These are phyloP conservation scores for Myochromella boudieri DNA, from an alignment of 768 basidiomycete genomes.

Conservation along the genomic window DNA sequence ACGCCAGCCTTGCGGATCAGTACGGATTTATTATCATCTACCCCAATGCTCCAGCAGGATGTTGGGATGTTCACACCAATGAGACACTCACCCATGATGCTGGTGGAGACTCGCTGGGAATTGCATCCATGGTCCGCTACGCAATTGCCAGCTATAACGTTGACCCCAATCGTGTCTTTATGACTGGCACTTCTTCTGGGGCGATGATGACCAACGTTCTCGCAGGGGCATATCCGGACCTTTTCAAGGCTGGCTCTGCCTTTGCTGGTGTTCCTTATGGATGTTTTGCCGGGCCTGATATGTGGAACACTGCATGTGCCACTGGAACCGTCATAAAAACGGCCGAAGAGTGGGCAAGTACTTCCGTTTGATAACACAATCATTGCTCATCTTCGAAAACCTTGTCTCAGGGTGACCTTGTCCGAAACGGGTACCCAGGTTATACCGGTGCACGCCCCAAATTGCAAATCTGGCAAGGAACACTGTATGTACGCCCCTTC, in stretches of 20 bases:
- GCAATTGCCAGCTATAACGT: conserved; percentile 48
- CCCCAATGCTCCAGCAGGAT: conserved; percentile 45
- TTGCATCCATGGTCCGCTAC: conserved; percentile 45
- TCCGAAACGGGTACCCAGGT: conserved; percentile 47
- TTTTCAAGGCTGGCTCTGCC: conserved; percentile 48
- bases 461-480: conserved; percentile 57
- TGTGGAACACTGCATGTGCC: conserved; percentile 50
- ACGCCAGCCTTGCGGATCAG: conserved; percentile 47
- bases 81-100: conserved; percentile 54
- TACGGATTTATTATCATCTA: conserved; percentile 53
- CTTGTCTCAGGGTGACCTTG: conserved; percentile 38
- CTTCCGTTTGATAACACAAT: no score
- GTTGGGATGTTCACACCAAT: conserved; percentile 53
- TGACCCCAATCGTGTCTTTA: conserved; percentile 45
- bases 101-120: conserved; percentile 54
- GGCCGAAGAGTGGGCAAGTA: conserved; percentile 43
- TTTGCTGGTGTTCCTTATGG: conserved; percentile 55
- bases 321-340: conserved; percentile 42
- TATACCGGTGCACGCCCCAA: conserved; percentile 50
- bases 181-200: conserved; percentile 51
- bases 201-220: conserved; percentile 64
- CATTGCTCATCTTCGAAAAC: background rate
- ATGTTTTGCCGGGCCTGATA: conserved; percentile 48
- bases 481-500: conserved; percentile 25
- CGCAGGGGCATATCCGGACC: conserved; percentile 51